Evolutionary conservation across 163 green algal genomes (phyloP).

Genomic region (Coccomyxa subellipsoidea): DNA sequence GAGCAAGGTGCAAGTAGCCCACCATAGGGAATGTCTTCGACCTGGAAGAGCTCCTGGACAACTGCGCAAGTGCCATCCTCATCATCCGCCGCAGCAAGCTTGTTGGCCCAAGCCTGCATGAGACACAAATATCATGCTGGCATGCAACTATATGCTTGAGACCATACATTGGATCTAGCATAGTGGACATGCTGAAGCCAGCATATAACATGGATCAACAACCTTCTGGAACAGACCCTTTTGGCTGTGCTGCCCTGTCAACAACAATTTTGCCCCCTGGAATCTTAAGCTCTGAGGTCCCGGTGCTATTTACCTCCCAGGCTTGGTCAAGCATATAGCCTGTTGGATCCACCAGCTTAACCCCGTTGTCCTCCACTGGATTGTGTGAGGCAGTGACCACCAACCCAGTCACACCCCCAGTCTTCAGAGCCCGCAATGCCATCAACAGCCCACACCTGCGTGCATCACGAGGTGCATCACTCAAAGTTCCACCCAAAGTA

Average conservation of each 20-base stretch:
- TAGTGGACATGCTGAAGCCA: too few relatives aligned
- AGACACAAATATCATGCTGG: too few relatives aligned
- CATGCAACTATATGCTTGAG: not conserved
- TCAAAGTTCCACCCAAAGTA: too few relatives aligned
- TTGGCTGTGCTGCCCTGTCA: too few relatives aligned
- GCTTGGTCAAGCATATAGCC: constrained; percentile 69
- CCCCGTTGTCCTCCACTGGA: constrained; percentile 90
- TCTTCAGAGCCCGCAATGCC: constrained; percentile 47
- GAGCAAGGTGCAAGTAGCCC: too few relatives aligned
- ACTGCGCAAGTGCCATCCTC: constrained; percentile 41
- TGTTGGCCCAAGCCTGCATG: constrained; percentile 22
- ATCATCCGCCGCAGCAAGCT: constrained; percentile 52
- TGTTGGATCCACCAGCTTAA: constrained; percentile 92
- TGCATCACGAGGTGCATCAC: not conserved
- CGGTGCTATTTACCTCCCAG: constrained; percentile 54
- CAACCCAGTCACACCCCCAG: constrained; percentile 64
- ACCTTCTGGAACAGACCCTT: too few relatives aligned
- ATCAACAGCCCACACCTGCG: constrained; percentile 80
- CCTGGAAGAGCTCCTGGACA: constrained; percentile 17
- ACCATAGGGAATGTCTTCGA: constrained; percentile 35
- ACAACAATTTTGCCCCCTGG: too few relatives aligned
- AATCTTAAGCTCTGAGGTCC: not conserved
- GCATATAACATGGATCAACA: too few relatives aligned
- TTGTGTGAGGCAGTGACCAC: constrained; percentile 98
- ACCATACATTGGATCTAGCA: not conserved